Conservation (phyloP, 129 eudicot genomes). For the Flaveria bidentis region DNA sequence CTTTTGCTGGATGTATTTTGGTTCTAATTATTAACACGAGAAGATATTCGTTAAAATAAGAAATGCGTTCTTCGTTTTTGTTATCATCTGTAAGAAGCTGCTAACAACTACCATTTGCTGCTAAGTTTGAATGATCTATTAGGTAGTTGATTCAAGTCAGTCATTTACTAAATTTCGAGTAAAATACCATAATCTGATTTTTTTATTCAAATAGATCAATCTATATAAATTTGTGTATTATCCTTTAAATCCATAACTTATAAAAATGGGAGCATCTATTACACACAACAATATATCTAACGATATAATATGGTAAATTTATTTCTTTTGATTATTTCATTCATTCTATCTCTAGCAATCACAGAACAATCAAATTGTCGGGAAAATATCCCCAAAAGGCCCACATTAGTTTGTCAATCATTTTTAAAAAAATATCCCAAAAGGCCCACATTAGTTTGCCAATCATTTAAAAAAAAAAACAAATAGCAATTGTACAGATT, state of each 20-base stretch:
- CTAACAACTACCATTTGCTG: background rate
- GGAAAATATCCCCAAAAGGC: background rate
- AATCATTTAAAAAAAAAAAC: background rate
- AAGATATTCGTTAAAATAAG: slow-evolving; percentile 25
- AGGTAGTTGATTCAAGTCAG: background rate
- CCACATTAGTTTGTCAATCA: background rate
- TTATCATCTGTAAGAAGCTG: background rate
- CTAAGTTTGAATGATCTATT: background rate
- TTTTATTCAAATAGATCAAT: background rate
- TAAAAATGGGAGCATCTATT: no score
- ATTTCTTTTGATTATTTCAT: no score
- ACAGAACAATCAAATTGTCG: background rate
- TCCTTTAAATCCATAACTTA: no score
- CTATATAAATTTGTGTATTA: no score
- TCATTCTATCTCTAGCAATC: background rate
- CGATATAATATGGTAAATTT: no score
- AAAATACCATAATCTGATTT: background rate
- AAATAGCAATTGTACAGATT: background rate
- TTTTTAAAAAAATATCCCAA: background rate
- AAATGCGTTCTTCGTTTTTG: background rate
- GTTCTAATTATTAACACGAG: slow-evolving; percentile 28
- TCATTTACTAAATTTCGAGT: background rate
- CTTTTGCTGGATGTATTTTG: slow-evolving; percentile 17
- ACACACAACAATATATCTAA: background rate
- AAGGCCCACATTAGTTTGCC: background rate